phyloP scores from a whole-genome alignment of 2,329 filamentous ascomycete species.

The Venturiaceae sp. region DNA sequence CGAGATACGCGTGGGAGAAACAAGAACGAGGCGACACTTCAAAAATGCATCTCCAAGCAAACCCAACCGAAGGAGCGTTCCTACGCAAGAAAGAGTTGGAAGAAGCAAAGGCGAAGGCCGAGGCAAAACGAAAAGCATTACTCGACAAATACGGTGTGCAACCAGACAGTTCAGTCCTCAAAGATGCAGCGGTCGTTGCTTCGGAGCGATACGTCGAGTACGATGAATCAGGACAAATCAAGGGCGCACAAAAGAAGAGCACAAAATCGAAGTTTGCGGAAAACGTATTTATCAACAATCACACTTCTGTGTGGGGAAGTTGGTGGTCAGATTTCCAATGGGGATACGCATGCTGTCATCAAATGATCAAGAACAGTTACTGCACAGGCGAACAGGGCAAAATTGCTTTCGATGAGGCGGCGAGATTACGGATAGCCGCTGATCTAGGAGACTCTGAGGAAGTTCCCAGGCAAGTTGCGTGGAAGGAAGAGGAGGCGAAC shows the following conservation, averaged over 20 bases:
- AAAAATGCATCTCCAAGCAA: conserved; percentile 84
- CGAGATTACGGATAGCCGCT: conserved; percentile 44
- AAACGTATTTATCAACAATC: conserved; percentile 81
- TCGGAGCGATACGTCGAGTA: conserved; percentile 90
- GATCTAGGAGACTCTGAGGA: conserved; percentile 26
- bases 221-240: conserved; percentile 80
- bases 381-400: conserved; percentile 90
- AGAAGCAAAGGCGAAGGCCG: conserved; percentile 59
- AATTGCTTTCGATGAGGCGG: conserved; percentile 66
- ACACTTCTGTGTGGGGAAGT: conserved; percentile 87
- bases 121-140: conserved; percentile 59
- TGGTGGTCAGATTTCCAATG: conserved; percentile 96
- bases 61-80: conserved; percentile 86
- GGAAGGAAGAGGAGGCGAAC: conserved; percentile 32
- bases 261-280: conserved; percentile 89
- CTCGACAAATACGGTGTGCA: conserved; percentile 58
- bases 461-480: conserved; percentile 29
- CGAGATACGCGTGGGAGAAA: conserved; percentile 88
- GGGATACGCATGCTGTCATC: conserved; percentile 95
- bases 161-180: conserved; percentile 47
- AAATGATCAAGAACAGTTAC: conserved; percentile 89
- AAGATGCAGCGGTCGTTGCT: conserved; percentile 61
- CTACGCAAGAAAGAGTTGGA: conserved; percentile 70
- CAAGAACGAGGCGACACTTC: conserved; percentile 75
- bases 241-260: conserved; percentile 67